A percentile compares a stretch with the other conserved stretches of the same genome.
Conservation (phyloP, 805 yeast genomes). For the Candida adriatica region DNA sequence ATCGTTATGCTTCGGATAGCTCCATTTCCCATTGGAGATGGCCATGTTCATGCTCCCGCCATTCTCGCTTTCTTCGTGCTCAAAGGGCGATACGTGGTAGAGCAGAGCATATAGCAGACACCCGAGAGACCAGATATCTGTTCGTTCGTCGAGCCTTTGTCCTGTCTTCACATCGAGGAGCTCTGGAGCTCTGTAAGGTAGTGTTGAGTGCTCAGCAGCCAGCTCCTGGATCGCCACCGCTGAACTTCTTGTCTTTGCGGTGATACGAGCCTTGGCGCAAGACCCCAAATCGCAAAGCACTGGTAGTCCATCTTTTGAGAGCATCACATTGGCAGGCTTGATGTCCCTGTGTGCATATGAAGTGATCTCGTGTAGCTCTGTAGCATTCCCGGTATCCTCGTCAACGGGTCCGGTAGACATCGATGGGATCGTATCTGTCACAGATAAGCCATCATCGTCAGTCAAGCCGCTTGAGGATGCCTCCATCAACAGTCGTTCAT, state of each 20-base stretch:
- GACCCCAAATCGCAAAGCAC: conserved; percentile 84
- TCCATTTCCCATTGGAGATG: conserved; percentile 49
- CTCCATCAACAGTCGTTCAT: conserved; percentile 10
- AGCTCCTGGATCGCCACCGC: conserved; percentile 74
- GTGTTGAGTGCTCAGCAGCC: conserved; percentile 78
- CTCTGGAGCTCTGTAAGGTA: conserved; percentile 90
- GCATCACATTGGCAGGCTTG: conserved; percentile 86
- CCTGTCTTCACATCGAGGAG: conserved; percentile 69
- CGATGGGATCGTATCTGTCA: conserved; percentile 22
- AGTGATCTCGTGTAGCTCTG: conserved; percentile 48
- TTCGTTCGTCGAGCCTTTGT: conserved; percentile 57
- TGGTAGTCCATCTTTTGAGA: conserved; percentile 65
- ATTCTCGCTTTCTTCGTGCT: conserved; percentile 66
- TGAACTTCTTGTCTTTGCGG: conserved; percentile 52
- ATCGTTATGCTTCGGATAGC: conserved; percentile 22
- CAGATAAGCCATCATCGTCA: conserved; percentile 8
- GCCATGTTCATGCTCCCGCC: conserved; percentile 82
- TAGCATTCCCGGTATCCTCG: conserved; percentile 31
- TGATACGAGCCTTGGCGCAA: conserved; percentile 54
- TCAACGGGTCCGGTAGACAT: conserved; percentile 26
- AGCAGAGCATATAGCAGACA: conserved; percentile 73
- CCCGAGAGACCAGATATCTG: conserved; percentile 91
- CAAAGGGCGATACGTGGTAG: conserved; percentile 83
- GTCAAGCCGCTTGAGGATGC: conserved; percentile 4
- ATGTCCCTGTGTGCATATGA: conserved; percentile 84